A percentile compares a stretch with the other conserved stretches of the same genome.
phyloP scores from a whole-genome alignment of 805 yeast genomes.

The Kazachstania africana region DNA sequence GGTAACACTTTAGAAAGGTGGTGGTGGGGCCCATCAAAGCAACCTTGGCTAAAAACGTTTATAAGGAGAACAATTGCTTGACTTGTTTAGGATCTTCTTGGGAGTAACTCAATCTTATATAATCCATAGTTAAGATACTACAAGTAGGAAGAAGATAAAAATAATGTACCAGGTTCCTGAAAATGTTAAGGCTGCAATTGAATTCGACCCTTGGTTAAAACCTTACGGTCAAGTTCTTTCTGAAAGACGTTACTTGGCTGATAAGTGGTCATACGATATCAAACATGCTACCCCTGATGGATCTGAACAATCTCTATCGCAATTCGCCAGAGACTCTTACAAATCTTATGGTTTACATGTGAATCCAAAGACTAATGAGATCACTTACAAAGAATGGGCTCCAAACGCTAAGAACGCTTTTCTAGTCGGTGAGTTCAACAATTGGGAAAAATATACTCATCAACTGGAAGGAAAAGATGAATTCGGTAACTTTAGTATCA shows the following conservation, averaged over 20 bases:
- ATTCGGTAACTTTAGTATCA: constrained; percentile 59
- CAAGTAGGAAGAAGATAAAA: too few relatives aligned
- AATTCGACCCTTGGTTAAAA: constrained; percentile 75
- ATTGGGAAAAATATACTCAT: constrained; percentile 56
- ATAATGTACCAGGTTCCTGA: constrained; percentile 20
- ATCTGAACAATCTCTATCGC: constrained; percentile 51
- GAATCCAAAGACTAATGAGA: constrained; percentile 35
- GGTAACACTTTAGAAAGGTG: too few relatives aligned
- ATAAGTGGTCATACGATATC: constrained; percentile 48
- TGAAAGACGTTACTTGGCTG: constrained; percentile 55
- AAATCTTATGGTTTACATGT: constrained; percentile 68
- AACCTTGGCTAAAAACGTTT: too few relatives aligned
- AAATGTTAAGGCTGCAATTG: constrained; percentile 48
- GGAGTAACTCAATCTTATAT: too few relatives aligned
- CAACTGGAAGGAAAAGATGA: constrained; percentile 42
- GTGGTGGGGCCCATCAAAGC: too few relatives aligned
- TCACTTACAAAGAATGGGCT: constrained; percentile 73
- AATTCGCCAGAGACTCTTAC: constrained; percentile 65
- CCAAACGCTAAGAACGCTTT: constrained; percentile 73
- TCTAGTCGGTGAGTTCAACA: constrained; percentile 86
- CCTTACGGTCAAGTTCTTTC: constrained; percentile 63
- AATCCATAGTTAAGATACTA: too few relatives aligned
- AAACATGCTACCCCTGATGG: constrained; percentile 26
- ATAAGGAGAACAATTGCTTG: too few relatives aligned
- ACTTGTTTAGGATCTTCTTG: too few relatives aligned